Conservation (phyloP, 148 eudicot genomes). For the Rhododendron ovatum region DNA sequence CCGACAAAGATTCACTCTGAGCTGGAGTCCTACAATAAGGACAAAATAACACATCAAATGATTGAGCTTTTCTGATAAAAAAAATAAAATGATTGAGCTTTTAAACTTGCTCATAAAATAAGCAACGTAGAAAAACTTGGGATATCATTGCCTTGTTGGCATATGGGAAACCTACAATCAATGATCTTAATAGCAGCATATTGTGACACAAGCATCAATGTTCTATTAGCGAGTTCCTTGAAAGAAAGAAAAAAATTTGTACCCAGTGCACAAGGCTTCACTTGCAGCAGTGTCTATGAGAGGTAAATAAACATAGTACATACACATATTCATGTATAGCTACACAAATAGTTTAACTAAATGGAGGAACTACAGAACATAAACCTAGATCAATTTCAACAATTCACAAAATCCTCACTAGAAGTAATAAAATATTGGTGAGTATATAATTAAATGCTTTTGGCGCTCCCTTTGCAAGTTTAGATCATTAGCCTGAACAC, state of each 20-base stretch:
- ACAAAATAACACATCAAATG: background rate
- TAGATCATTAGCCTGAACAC: background rate
- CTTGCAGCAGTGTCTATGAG: background rate
- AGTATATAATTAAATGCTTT: background rate
- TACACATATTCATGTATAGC: background rate
- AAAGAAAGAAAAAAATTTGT: background rate
- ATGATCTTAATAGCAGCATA: background rate
- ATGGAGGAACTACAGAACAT: background rate
- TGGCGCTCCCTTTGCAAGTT: background rate
- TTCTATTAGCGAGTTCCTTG: background rate
- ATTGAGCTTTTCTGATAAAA: background rate
- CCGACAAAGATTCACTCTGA: constrained; percentile 71
- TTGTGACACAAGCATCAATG: background rate
- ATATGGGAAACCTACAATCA: background rate
- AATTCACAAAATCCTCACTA: background rate
- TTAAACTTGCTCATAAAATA: background rate
- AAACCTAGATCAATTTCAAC: background rate
- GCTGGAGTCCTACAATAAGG: constrained; percentile 66
- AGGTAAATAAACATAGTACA: background rate
- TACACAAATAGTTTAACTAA: background rate
- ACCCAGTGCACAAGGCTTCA: background rate
- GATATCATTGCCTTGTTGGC: background rate
- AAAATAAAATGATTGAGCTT: background rate
- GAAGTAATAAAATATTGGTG: background rate
- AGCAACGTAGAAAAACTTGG: background rate